Base-by-base conservation (phyloP, 2,329 filamentous ascomycete genomes). In the Aspergillus costaricaensis region DNA sequence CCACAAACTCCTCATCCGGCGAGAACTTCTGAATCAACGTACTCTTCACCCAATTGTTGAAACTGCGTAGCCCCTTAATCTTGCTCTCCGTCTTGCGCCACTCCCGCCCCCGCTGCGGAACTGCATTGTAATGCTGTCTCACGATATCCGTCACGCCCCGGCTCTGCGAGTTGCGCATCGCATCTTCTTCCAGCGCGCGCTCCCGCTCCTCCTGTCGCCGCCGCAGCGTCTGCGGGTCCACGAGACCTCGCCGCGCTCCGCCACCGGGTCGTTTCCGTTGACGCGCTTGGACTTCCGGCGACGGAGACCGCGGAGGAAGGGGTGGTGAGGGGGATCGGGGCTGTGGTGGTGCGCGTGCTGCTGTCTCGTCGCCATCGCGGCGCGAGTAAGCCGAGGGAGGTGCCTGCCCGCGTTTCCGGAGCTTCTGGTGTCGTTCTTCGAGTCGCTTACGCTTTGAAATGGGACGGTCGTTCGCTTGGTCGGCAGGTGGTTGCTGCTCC, bases 21-120 rank as follows among this genome's bases (percentile, higher is more conserved):
- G 91, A 92, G 79, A 97, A 98, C 74, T 96, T 97, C 74, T 98
- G 93, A 67, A 99, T 98, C 68, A 98, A 86, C 53, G 91, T 94
- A 73, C 92, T 96, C 82, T 99, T 99, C 79, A 99, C 86, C 95
- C 95, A 99, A 77, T 99, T 99, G 80, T 99, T 99, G 82, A 96
- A 95, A 67, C 90, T 91, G 56, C 95, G 87, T 56, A 99, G 81
- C 0, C 95, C 95, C 79, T 96, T 96, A 81, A 99, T 99, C 70
- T 91, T 90, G 76, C 91, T 96, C 71, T 96, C 92, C 6, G 92
- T 96, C 74, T 90, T 92, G 53, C 95, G 87, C 94, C 95, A 99
- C 71, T 97, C 92, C 57, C 94, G 87, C 12, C 95, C 95, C 30
- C 93, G 87, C 80, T 99, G 91, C 0, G 94, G 94, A 0, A 98